Evolutionary conservation across 495 filamentous ascomycete genomes (phyloP).

Genomic region (Penicillium psychrofluorescens): DNA sequence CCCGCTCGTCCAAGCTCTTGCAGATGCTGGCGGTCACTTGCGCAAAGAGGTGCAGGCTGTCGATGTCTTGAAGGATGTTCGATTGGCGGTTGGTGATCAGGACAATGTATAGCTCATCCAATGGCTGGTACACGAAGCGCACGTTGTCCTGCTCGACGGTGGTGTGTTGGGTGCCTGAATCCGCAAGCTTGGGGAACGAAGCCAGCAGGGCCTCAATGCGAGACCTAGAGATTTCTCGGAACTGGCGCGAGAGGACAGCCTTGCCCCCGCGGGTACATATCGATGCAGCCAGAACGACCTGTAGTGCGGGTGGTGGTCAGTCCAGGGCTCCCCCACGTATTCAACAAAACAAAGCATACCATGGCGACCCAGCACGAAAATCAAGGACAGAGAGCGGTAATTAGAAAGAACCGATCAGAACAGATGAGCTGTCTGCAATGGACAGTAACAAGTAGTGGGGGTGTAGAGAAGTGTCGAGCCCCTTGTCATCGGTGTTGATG

Average conservation of each 20-base stretch:
- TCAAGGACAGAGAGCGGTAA: background rate
- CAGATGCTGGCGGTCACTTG: conserved; percentile 95
- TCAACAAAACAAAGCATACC: conserved; percentile 10
- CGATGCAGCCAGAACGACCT: conserved; percentile 98
- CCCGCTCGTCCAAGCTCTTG: conserved; percentile 90
- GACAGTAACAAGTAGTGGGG: background rate
- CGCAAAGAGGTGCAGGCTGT: conserved; percentile 93
- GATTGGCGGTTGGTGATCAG: conserved; percentile 99
- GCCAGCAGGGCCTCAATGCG: conserved; percentile 94
- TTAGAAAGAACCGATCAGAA: background rate
- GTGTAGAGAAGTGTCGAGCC: background rate
- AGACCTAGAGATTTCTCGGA: conserved; percentile 91
- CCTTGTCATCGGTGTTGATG: conserved; percentile 13
- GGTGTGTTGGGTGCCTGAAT: conserved; percentile 91
- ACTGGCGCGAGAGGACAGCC: conserved; percentile 92
- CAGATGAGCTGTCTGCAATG: background rate
- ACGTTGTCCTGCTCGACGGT: conserved; percentile 99
- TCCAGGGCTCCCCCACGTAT: background rate
- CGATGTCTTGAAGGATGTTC: conserved; percentile 98
- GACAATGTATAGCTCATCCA: conserved; percentile 99
- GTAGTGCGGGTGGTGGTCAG: conserved; percentile 23
- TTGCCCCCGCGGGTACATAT: conserved; percentile 98
- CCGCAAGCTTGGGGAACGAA: conserved; percentile 93
- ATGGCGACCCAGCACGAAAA: conserved; percentile 8
- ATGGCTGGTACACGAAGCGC: conserved; percentile 96